These are phyloP conservation scores for Xylariaceae sp. DNA, from an alignment of 2,329 filamentous ascomycete species.

Conservation along the genomic window DNA sequence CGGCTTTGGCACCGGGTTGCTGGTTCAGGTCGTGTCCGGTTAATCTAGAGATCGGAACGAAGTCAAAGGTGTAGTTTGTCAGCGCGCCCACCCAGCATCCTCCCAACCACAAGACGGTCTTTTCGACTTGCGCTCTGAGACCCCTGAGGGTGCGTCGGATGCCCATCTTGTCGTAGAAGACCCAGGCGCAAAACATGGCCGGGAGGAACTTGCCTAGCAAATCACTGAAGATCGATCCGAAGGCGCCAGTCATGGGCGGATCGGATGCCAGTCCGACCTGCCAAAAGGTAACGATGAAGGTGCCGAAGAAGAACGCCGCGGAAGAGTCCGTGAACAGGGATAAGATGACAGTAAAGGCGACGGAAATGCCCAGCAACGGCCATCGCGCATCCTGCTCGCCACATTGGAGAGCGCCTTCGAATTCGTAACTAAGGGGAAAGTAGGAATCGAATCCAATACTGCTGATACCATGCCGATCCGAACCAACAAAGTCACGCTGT, in stretches of 20 bases:
- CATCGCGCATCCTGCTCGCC: slow-evolving; percentile 74
- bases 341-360: slow-evolving; percentile 70
- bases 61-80: slow-evolving; percentile 91
- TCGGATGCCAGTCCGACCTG: slow-evolving; percentile 89
- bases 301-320: slow-evolving; percentile 75
- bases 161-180: slow-evolving; percentile 79
- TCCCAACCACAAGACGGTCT: slow-evolving; percentile 84
- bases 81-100: slow-evolving; percentile 85
- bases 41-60: slow-evolving; percentile 89
- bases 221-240: slow-evolving; percentile 68
- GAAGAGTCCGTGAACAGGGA: slow-evolving; percentile 79
- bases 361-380: slow-evolving; percentile 74
- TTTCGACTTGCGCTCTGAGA: slow-evolving; percentile 79
- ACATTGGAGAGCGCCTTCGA: slow-evolving; percentile 60
- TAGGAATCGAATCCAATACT: slow-evolving; percentile 79
- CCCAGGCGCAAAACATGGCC: slow-evolving; percentile 79
- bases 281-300: slow-evolving; percentile 79
- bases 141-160: slow-evolving; percentile 65
- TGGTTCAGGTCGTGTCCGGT: slow-evolving; percentile 82
- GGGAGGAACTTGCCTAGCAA: slow-evolving; percentile 79
- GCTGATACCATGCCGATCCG: slow-evolving; percentile 65
- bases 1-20: slow-evolving; percentile 82
- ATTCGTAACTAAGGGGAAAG: slow-evolving; percentile 83
- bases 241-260: slow-evolving; percentile 63
- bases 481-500: slow-evolving; percentile 56